Conservation (phyloP, 2,329 filamentous ascomycete species). For the Atkinsonella texensis region DNA sequence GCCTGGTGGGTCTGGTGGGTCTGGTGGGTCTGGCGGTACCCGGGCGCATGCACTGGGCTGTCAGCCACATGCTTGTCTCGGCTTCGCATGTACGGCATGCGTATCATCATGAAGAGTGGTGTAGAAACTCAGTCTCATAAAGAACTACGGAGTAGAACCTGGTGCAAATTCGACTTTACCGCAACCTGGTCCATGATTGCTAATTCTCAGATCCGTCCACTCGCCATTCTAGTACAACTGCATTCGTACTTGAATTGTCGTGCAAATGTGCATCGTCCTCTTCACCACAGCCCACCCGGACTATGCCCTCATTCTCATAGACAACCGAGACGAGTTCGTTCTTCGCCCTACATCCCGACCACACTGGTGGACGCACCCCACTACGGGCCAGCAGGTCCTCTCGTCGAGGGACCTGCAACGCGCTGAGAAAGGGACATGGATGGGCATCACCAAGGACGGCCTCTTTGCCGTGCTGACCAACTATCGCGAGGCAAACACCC, state of each 20-base stretch:
- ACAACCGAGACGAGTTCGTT: constrained; percentile 68
- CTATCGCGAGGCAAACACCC: constrained; percentile 43
- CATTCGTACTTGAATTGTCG: not conserved
- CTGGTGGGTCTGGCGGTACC: too few relatives aligned
- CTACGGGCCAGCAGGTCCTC: constrained; percentile 34
- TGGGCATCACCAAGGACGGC: constrained; percentile 48
- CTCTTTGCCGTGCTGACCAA: constrained; percentile 55
- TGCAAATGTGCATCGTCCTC: constrained; percentile 62
- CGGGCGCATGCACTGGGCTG: too few relatives aligned
- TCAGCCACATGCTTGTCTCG: not conserved
- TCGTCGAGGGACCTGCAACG: constrained; percentile 51
- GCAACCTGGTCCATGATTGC: too few relatives aligned
- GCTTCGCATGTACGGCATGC: not conserved
- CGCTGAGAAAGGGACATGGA: constrained; percentile 52
- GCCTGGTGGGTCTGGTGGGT: too few relatives aligned
- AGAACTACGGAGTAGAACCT: too few relatives aligned
- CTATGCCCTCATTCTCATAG: constrained; percentile 62
- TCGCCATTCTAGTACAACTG: too few relatives aligned
- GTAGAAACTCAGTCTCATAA: not conserved
- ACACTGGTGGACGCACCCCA: constrained; percentile 47
- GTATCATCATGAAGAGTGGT: not conserved
- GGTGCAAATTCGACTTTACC: too few relatives aligned
- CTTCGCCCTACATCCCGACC: constrained; percentile 51
- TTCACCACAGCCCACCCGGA: constrained; percentile 64
- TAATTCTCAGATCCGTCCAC: too few relatives aligned